Conservation (phyloP, 495 filamentous ascomycete species). For the Emericellopsis terricola region DNA sequence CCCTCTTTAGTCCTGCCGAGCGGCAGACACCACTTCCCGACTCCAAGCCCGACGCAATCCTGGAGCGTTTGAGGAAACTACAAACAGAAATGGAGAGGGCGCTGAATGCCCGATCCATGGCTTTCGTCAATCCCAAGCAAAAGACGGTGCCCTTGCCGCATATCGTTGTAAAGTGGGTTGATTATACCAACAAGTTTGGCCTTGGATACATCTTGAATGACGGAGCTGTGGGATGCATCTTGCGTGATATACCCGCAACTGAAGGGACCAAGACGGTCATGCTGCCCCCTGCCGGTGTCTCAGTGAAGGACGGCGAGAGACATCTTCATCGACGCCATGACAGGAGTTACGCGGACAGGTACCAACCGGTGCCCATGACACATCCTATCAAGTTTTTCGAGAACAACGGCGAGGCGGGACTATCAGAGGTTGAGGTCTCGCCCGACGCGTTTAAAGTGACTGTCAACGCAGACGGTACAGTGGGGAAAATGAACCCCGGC, state of each 20-base stretch:
- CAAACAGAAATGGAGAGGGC: constrained; percentile 36
- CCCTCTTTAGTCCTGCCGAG: constrained; percentile 33
- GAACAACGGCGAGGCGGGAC: constrained; percentile 45
- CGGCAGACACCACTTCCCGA: constrained; percentile 25
- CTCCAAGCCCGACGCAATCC: constrained; percentile 32
- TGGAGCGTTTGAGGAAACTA: constrained; percentile 27
- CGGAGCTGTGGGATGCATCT: constrained; percentile 67
- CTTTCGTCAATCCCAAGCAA: constrained; percentile 21
- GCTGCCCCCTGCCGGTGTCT: constrained; percentile 44
- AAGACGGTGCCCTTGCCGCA: constrained; percentile 23
- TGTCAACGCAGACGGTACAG: constrained; percentile 29
- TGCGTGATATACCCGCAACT: constrained; percentile 32
- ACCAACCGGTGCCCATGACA: constrained; percentile 46
- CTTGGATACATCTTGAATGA: constrained; percentile 74
- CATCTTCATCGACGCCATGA: constrained; percentile 37
- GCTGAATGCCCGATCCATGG: constrained; percentile 34
- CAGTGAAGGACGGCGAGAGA: constrained; percentile 47
- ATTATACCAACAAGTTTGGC: constrained; percentile 82
- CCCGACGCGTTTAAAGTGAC: constrained; percentile 40
- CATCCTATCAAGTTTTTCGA: constrained; percentile 64
- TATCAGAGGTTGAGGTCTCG: constrained; percentile 41
- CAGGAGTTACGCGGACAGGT: constrained; percentile 34
- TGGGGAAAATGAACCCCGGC: constrained; percentile 32
- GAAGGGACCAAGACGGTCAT: constrained; percentile 30
- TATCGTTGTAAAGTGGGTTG: constrained; percentile 81